phyloP scores from a whole-genome alignment of 306 rosid genomes.

The Arachis stenosperma region DNA sequence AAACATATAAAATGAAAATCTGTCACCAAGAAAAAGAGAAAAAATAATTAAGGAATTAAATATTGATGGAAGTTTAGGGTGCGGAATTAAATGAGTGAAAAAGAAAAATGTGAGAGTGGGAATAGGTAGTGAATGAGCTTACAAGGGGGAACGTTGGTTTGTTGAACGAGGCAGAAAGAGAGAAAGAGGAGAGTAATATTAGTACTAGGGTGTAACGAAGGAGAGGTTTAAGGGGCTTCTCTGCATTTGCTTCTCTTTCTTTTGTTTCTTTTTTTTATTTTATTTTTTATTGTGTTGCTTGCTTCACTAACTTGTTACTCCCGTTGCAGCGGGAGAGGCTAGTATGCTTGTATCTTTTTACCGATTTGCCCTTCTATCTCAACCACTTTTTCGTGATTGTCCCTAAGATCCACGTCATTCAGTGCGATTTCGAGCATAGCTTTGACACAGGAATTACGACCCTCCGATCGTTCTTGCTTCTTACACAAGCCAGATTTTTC shows the following conservation, averaged over 20 bases:
- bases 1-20: background rate
- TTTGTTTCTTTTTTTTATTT: no score
- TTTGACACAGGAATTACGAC: background rate
- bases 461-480: background rate
- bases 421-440: background rate
- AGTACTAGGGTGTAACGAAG: background rate
- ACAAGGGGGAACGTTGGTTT: background rate
- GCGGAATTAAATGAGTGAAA: no score
- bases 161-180: background rate
- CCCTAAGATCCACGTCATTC: background rate
- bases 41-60: background rate
- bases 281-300: background rate
- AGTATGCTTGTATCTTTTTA: background rate
- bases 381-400: background rate
- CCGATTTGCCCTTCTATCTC: background rate
- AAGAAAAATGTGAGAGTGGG: background rate
- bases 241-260: background rate
- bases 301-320: no score
- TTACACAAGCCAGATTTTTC: background rate
- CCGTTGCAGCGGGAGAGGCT: background rate
- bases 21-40: background rate
- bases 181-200: background rate
- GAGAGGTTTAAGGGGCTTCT: background rate
- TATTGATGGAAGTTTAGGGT: no score
- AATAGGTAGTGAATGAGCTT: background rate